These are phyloP conservation scores for Geotrichum fermentans DNA, from an alignment of 1,139 yeast genomes.

Conservation along the genomic window DNA sequence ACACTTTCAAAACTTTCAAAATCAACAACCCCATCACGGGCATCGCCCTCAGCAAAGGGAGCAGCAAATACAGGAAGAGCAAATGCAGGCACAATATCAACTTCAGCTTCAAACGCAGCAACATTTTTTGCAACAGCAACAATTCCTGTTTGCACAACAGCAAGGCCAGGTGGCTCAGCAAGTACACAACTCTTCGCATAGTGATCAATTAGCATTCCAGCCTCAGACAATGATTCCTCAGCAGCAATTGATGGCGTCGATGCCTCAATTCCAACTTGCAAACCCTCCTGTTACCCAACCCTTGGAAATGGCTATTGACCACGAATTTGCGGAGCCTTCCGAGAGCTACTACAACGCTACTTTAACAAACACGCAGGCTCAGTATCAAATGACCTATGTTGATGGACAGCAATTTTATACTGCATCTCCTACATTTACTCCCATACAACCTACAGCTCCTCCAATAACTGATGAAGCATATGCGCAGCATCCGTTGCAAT, in stretches of 20 bases:
- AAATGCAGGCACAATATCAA: constrained; percentile 4
- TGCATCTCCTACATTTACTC: constrained; percentile 3
- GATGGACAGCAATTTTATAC: constrained; percentile 8
- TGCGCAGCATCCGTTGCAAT: neutral
- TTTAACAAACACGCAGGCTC: neutral
- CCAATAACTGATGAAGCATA: neutral
- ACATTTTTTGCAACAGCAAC: constrained; percentile 7
- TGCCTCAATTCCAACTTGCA: neutral
- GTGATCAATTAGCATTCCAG: neutral
- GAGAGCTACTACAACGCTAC: constrained; percentile 3
- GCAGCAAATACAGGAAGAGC: constrained; percentile 41
- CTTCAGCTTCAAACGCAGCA: constrained; percentile 8
- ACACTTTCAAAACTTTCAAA: too few relatives aligned
- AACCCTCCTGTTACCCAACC: neutral
- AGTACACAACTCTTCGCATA: neutral
- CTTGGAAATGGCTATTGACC: neutral
- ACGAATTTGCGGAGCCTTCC: neutral
- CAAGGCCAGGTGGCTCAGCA: constrained; percentile 9
- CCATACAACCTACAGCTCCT: neutral
- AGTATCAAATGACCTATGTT: constrained; percentile 1
- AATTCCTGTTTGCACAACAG: constrained; percentile 2
- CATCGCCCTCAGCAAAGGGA: constrained; percentile 35
- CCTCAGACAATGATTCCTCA: constrained; percentile 4
- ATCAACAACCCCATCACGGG: too few relatives aligned
- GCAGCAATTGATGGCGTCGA: neutral